Evolutionary conservation across 2,329 filamentous ascomycete genomes (phyloP), one percentile per base, ranked within the genome.

Genomic region (Neofusicoccum kwambonambiense): DNA sequence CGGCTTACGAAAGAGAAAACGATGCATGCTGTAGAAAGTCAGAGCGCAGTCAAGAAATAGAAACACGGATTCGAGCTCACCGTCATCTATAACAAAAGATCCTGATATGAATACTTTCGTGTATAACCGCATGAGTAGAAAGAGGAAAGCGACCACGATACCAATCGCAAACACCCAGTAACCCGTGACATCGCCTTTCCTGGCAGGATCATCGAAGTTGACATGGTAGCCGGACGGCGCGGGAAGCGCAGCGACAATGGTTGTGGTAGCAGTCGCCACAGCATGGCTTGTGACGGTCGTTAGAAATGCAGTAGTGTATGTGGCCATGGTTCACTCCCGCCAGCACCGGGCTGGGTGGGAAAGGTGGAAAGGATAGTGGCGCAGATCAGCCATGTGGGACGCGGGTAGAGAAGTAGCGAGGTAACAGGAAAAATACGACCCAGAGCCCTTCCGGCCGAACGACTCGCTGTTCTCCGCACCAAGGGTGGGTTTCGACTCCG

Each of bases 41-140:
- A 61, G 57, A 37, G 1, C 37, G 11, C 3, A 39, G 37, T 39
- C 11, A 13, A 39, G 37, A 4, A 9, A 39, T 5, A 15, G 19
- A 35, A 12, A 22, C n/a, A 5, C 17, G 39, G n/a, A 19, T n/a
- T 19, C 8, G 2, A 27, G 66, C 70, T 34, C 62, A 74, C 73
- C 69, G 65, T 75, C 73, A 42, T 75, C 72, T 42, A 72, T 27
- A 5, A 70, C 68, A 47, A 75, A 67, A 2, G 65, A 66, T 15
- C 68, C 68, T 54, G 69, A 68, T 11, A 75, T 64, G 22, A 57
- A 15, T 3, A 70, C 45, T 52, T 72, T 73, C 1, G 69, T 70
- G 54, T 74, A 75, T n/a, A 74, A 58, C 13, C 72, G 68, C 66
- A 74, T 72, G 0, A 66, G 41, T 9, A 74, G 52, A 52, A 75